phyloP scores from a whole-genome alignment of 495 filamentous ascomycete species.

The Aspergillus campestris region DNA sequence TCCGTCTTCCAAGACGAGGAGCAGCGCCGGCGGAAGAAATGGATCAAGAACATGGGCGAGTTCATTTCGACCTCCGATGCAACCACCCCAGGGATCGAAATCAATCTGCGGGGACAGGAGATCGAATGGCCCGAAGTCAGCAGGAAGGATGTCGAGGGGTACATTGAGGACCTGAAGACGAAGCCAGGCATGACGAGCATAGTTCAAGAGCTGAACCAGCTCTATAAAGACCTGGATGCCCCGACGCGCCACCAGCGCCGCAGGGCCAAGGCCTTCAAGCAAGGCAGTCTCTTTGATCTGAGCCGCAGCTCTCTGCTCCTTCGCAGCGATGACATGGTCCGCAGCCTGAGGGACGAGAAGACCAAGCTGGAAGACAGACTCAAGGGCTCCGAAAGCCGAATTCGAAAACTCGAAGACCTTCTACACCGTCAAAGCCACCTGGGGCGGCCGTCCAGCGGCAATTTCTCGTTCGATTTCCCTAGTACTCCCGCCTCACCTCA shows the following conservation, averaged over 20 bases:
- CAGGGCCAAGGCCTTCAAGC: slow-evolving; percentile 86
- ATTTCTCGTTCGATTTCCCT: slow-evolving; percentile 49
- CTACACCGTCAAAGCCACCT: slow-evolving; percentile 77
- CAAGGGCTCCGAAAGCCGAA: slow-evolving; percentile 81
- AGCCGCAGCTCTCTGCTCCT: slow-evolving; percentile 74
- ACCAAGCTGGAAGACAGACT: slow-evolving; percentile 68
- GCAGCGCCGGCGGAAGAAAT: slow-evolving; percentile 75
- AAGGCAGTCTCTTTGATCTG: slow-evolving; percentile 83
- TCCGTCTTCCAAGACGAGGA: slow-evolving; percentile 87
- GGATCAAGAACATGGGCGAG: slow-evolving; percentile 71
- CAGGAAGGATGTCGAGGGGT: slow-evolving; percentile 48
- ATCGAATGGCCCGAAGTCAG: slow-evolving; percentile 63
- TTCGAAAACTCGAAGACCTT: slow-evolving; percentile 86
- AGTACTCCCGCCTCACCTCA: slow-evolving; percentile 43
- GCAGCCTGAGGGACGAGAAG: slow-evolving; percentile 68
- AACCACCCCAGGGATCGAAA: slow-evolving; percentile 67
- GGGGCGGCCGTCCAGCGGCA: slow-evolving; percentile 59
- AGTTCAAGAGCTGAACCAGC: slow-evolving; percentile 55
- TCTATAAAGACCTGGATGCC: slow-evolving; percentile 51
- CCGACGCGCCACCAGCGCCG: slow-evolving; percentile 71
- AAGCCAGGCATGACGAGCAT: slow-evolving; percentile 33
- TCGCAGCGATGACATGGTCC: slow-evolving; percentile 71
- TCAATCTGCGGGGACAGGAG: slow-evolving; percentile 76
- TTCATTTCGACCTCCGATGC: slow-evolving; percentile 50
- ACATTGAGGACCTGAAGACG: slow-evolving; percentile 41